Evolutionary conservation across 1,139 yeast species (phyloP), one percentile per base, ranked within the genome.

Genomic region (Wickerhamomyces sp.): DNA sequence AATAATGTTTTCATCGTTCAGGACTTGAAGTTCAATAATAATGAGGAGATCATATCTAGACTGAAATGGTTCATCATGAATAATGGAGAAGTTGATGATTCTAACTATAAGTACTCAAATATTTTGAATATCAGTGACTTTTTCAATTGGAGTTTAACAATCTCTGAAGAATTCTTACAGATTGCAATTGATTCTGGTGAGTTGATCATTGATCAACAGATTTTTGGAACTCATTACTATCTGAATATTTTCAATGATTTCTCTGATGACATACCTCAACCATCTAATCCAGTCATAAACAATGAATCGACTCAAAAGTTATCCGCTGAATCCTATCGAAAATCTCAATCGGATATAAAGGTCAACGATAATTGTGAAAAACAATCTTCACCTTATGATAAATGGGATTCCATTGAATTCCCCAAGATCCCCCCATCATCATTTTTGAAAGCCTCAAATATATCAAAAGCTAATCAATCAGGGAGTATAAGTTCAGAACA

Each of bases 141-240:
- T 51, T 73, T 83, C 51, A 69, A 70, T 34, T 87, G 94, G 91
- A 81, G 91, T 15, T 71, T 82, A 38, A 77, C 79, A 32, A 80
- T 88, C 15, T 75, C 91, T 3, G 71, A 69, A 14, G 94, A 87
- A 58, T 88, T 87, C 52, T 63, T 88, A 15, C 80, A 79, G 45
- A 68, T 73, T 48, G 81, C 86, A 27, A 75, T 85, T 34, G 73
- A 71, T 8, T 60, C 65, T 4, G 93, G 90, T 1, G 64, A 65
- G 1, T 59, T 87, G 2, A 79, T 84, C 10, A 71, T 87, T 10
- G 96, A 88, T 62, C 82, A 81, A 51, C 77, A 78, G 47, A 69
- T 81, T 6, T 71, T 78, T 38, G 91, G 91, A 0, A 71, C 80
- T 5, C 59, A 66, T 27, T 75, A 66, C 54, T 74, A 69, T 41